A percentile compares a stretch with the other conserved stretches of the same genome.
phyloP scores from a whole-genome alignment of 2,329 filamentous ascomycete species.

The Salinomyces thailandicus region DNA sequence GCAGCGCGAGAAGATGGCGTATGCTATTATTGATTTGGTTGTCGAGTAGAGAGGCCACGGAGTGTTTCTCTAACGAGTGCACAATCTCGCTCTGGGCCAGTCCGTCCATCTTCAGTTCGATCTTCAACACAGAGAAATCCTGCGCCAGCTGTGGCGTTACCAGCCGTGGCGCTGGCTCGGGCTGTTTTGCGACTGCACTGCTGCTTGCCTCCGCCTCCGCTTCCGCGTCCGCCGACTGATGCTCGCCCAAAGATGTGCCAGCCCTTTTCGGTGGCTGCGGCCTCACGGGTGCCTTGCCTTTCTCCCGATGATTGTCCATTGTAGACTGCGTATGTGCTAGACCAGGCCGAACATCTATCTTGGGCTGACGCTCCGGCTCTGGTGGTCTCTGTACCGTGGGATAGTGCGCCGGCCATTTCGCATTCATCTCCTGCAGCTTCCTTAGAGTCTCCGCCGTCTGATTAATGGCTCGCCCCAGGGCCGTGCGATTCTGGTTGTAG shows the following conservation, averaged over 20 bases:
- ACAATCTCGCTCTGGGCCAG: slow-evolving; percentile 83
- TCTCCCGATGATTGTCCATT: slow-evolving; percentile 38
- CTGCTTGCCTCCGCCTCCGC: slow-evolving; percentile 82
- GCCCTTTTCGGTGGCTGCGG: slow-evolving; percentile 54
- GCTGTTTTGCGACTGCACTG: slow-evolving; percentile 49
- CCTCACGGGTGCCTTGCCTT: slow-evolving; percentile 31
- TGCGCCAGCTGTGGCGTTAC: slow-evolving; percentile 88
- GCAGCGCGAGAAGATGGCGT: slow-evolving; percentile 73
- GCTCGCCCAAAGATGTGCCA: slow-evolving; percentile 57
- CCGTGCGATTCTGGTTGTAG: slow-evolving; percentile 85
- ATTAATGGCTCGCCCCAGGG: slow-evolving; percentile 78
- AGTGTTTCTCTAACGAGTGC: slow-evolving; percentile 85
- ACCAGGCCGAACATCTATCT: slow-evolving; percentile 49
- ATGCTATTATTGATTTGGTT: slow-evolving; percentile 91
- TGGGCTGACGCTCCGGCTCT: slow-evolving; percentile 27
- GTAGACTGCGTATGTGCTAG: slow-evolving; percentile 55
- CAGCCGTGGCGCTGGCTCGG: slow-evolving; percentile 63
- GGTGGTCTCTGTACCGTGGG: slow-evolving; percentile 65
- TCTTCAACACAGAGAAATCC: slow-evolving; percentile 89
- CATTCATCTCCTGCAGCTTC: slow-evolving; percentile 77
- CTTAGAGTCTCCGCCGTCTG: slow-evolving; percentile 75
- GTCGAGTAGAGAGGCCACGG: slow-evolving; percentile 80
- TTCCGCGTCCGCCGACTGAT: slow-evolving; percentile 55
- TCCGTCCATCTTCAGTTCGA: slow-evolving; percentile 83
- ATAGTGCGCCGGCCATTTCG: slow-evolving; percentile 89